Conservation (phyloP, 2,329 filamentous ascomycete species). For the Amphichorda felina region DNA sequence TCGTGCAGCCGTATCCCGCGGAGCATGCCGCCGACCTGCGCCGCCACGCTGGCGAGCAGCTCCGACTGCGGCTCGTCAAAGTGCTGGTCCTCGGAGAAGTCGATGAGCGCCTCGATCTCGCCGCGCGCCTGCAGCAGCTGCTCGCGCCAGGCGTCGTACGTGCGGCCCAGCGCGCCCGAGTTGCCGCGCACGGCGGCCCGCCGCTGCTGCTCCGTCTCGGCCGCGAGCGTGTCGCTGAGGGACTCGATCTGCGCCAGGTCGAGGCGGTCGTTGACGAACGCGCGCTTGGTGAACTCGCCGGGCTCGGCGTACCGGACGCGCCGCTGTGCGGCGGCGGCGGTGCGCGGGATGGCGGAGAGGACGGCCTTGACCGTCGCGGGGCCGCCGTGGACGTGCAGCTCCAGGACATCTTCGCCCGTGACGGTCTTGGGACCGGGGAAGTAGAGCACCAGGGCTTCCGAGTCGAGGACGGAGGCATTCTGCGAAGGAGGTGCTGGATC, state of each 20-base stretch:
- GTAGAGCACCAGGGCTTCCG: slow-evolving; percentile 68
- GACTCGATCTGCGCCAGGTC: slow-evolving; percentile 75
- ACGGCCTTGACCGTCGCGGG: slow-evolving; percentile 81
- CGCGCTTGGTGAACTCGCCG: slow-evolving; percentile 87
- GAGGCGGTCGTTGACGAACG: slow-evolving; percentile 77
- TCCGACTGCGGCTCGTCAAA: slow-evolving; percentile 77
- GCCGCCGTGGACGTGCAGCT: slow-evolving; percentile 91
- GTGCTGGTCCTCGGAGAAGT: slow-evolving; percentile 95
- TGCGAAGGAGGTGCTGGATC: slow-evolving; percentile 23
- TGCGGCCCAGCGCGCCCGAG: slow-evolving; percentile 54
- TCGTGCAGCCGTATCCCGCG: slow-evolving; percentile 57
- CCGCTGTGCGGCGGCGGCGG: slow-evolving; percentile 21
- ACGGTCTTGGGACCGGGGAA: slow-evolving; percentile 74
- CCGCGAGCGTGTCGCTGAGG: slow-evolving; percentile 48
- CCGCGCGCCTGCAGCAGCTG: slow-evolving; percentile 70
- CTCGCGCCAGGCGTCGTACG: slow-evolving; percentile 75
- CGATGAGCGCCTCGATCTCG: slow-evolving; percentile 89
- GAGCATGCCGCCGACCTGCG: slow-evolving; percentile 50
- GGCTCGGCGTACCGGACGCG: slow-evolving; percentile 78
- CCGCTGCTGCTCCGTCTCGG: slow-evolving; percentile 86
- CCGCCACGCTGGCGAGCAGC: slow-evolving; percentile 57
- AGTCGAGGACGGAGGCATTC: slow-evolving; percentile 49
- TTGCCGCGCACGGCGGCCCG: slow-evolving; percentile 72
- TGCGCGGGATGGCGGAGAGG: slow-evolving; percentile 56
- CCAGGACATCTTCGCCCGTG: slow-evolving; percentile 86